phyloP scores from a whole-genome alignment of 192 early-diverging fungal genomes.

The Dimargaris cristalligena region DNA sequence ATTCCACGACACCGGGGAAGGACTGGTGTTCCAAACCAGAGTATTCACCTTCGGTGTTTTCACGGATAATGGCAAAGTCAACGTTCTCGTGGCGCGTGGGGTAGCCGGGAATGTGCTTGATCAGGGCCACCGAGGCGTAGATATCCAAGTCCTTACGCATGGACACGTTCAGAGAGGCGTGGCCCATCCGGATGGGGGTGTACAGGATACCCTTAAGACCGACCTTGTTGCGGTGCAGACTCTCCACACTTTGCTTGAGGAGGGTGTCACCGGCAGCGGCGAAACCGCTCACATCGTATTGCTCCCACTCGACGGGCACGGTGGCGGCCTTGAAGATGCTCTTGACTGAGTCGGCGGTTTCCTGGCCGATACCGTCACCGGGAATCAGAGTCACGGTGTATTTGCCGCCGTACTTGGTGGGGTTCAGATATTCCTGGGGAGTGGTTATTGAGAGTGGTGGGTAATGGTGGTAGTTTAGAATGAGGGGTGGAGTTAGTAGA shows the following conservation, averaged over 20 bases:
- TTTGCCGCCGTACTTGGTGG: constrained; percentile 73
- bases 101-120: constrained; percentile 78
- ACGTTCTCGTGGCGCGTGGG: constrained; percentile 81
- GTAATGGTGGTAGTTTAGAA: no score
- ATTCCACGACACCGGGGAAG: constrained; percentile 95
- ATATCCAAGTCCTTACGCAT: constrained; percentile 98
- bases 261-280: constrained; percentile 62
- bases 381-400: constrained; percentile 96
- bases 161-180: constrained; percentile 91
- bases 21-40: constrained; percentile 97
- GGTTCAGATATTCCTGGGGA: constrained; percentile 5
- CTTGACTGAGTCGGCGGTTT: constrained; percentile 81
- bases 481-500: no score
- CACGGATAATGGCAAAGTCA: constrained; percentile 97
- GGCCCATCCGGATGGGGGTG: constrained; percentile 77
- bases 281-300: constrained; percentile 90
- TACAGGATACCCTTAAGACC: constrained; percentile 87
- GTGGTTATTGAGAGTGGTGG: neutral
- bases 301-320: constrained; percentile 93
- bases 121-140: constrained; percentile 85
- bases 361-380: constrained; percentile 95
- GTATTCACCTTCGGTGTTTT: constrained; percentile 99
- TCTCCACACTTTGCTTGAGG: constrained; percentile 81
- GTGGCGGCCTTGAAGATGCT: constrained; percentile 83
- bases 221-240: constrained; percentile 87